These are phyloP conservation scores for Auriscalpium orientale DNA, from an alignment of 768 basidiomycete species.

Conservation along the genomic window DNA sequence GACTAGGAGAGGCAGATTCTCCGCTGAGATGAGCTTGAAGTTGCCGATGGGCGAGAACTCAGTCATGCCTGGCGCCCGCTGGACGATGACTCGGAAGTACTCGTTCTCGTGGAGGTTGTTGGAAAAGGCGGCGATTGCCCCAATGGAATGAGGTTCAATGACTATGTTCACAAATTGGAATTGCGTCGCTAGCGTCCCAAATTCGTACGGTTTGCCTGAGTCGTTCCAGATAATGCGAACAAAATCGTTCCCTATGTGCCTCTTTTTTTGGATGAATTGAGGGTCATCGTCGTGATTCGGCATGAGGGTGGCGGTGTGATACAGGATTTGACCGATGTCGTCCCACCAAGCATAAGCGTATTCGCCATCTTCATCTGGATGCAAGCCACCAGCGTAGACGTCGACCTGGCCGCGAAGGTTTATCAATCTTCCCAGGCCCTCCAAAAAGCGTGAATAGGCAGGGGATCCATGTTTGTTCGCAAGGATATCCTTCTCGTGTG, in stretches of 20 bases:
- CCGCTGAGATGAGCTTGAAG: conserved; percentile 90
- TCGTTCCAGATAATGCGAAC: conserved; percentile 98
- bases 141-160: conserved; percentile 86
- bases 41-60: conserved; percentile 90
- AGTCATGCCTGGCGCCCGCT: conserved; percentile 83
- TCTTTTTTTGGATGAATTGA: conserved; percentile 78
- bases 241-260: conserved; percentile 94
- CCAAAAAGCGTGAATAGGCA: conserved; percentile 88
- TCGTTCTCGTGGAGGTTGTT: conserved; percentile 84
- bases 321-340: conserved; percentile 90
- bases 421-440: conserved; percentile 83
- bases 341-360: conserved; percentile 99
- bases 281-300: conserved; percentile 67
- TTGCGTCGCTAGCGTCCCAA: conserved; percentile 86
- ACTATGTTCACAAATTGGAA: conserved; percentile 98
- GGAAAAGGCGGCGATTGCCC: conserved; percentile 78
- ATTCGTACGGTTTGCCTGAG: conserved; percentile 79
- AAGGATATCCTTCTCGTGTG: conserved; percentile 76
- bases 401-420: conserved; percentile 84
- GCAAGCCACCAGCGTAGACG: conserved; percentile 87
- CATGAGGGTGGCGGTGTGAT: conserved; percentile 97
- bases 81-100: conserved; percentile 92
- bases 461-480: conserved; percentile 89
- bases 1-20: conserved; percentile 78
- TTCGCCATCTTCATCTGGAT: conserved; percentile 88